Evolutionary conservation across 495 filamentous ascomycete genomes (phyloP).

Genomic region (Penicillium fimorum): DNA sequence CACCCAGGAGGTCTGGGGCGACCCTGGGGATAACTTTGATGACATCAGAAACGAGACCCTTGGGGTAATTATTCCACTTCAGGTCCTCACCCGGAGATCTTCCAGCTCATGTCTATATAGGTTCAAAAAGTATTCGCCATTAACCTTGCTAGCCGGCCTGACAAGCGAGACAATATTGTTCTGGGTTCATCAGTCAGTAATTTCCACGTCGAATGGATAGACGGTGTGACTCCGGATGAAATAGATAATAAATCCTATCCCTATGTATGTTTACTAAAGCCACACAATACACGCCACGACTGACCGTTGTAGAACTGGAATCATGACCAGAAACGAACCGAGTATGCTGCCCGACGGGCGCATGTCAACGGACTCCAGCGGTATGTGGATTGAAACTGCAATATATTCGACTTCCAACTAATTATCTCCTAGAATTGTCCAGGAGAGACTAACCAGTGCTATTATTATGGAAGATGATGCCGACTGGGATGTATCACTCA

Average conservation of each 20-base stretch:
- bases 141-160: not conserved
- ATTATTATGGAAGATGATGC: not conserved
- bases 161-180: not conserved
- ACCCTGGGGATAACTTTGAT: not conserved
- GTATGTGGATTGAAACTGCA: not conserved
- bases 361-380: not conserved
- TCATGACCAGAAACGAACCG: not conserved
- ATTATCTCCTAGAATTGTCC: not conserved
- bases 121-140: not conserved
- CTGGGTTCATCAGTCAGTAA: not conserved
- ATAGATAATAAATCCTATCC: not conserved
- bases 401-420: not conserved
- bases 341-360: not conserved
- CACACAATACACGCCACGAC: not conserved
- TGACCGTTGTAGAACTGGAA: not conserved
- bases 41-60: not conserved
- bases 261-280: not conserved
- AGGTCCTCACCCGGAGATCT: not conserved
- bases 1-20: not conserved
- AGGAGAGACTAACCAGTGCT: not conserved
- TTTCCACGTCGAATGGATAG: not conserved
- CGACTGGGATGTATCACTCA: not conserved
- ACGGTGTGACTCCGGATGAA: not conserved
- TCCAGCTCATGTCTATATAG: not conserved
- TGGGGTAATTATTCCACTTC: not conserved